A percentile compares a stretch with the other conserved stretches of the same genome.
Conservation (phyloP, 2,329 filamentous ascomycete species). For the Venturia oleaginea region DNA sequence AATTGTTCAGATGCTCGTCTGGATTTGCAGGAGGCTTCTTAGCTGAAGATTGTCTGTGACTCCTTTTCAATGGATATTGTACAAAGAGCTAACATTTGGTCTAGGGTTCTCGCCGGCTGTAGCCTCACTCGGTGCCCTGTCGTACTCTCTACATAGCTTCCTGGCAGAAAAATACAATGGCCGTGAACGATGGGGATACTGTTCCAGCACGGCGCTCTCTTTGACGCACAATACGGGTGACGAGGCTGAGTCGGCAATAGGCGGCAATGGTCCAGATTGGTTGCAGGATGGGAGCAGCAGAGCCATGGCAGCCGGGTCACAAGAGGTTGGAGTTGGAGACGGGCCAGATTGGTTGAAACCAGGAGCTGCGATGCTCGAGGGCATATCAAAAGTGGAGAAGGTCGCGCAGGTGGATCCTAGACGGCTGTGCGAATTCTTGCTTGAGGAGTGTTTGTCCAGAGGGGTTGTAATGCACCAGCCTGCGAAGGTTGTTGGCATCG, state of each 20-base stretch:
- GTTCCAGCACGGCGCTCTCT: slow-evolving; percentile 45
- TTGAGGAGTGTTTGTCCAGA: slow-evolving; percentile 45
- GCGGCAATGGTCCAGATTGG: slow-evolving; percentile 54
- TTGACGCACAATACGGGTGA: slow-evolving; percentile 41
- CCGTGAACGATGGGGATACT: slow-evolving; percentile 49
- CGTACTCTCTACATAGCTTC: slow-evolving; percentile 57
- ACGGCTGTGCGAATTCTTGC: slow-evolving; percentile 55
- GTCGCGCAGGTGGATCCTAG: slow-evolving; percentile 64
- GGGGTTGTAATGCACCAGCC: slow-evolving; percentile 61
- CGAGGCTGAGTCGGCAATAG: slow-evolving; percentile 28
- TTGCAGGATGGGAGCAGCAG: slow-evolving; percentile 54
- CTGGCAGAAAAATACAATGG: slow-evolving; percentile 55
- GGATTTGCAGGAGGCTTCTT: slow-evolving; percentile 68
- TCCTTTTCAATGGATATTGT: background rate
- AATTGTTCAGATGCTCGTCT: slow-evolving; percentile 64
- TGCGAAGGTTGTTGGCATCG: slow-evolving; percentile 45
- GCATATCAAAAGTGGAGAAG: slow-evolving; percentile 51
- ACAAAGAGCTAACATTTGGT: background rate
- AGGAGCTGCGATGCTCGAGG: slow-evolving; percentile 45
- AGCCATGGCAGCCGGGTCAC: slow-evolving; percentile 39
- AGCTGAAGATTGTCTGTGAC: slow-evolving; percentile 52
- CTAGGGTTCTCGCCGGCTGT: slow-evolving; percentile 49
- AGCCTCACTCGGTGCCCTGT: slow-evolving; percentile 53
- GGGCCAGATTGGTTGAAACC: slow-evolving; percentile 52
- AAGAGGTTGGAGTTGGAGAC: slow-evolving; percentile 25